phyloP scores from a whole-genome alignment of 345 rosid genomes.

The Linum tenue region DNA sequence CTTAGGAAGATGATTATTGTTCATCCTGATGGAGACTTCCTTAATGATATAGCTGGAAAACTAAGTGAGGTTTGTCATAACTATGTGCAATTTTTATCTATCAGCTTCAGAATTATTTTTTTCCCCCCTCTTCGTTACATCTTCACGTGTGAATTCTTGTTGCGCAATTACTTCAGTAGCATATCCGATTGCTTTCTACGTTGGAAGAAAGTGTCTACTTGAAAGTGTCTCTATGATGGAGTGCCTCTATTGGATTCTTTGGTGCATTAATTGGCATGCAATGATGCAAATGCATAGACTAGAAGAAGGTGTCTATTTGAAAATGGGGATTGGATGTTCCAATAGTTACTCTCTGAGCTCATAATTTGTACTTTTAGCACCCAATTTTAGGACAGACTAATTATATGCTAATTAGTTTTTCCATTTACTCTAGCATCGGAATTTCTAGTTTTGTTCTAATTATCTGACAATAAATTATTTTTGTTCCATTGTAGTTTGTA shows the following conservation, averaged over 20 bases:
- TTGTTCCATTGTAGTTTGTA: slow-evolving; percentile 55
- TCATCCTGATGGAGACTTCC: slow-evolving; percentile 83
- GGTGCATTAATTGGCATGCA: no score
- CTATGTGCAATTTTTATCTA: not conserved
- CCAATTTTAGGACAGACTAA: not conserved
- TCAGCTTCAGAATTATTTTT: not conserved
- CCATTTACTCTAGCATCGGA: not conserved
- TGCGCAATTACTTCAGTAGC: not conserved
- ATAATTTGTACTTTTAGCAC: not conserved
- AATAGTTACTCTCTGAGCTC: no score
- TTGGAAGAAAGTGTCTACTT: not conserved
- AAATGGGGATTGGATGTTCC: not conserved
- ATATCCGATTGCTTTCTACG: not conserved
- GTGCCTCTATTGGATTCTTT: not conserved
- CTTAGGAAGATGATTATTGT: slow-evolving; percentile 91
- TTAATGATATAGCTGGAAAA: slow-evolving; percentile 85
- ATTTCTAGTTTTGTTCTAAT: not conserved
- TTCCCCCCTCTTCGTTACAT: no score
- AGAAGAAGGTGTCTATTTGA: no score
- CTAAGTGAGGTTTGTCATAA: slow-evolving; percentile 59
- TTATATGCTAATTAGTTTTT: not conserved
- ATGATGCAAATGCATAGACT: no score
- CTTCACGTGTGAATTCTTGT: not conserved
- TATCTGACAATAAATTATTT: no score
- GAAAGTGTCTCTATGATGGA: not conserved